phyloP scores from a whole-genome alignment of 768 basidiomycete genomes.

The Omphalotus guepiniiformis region DNA sequence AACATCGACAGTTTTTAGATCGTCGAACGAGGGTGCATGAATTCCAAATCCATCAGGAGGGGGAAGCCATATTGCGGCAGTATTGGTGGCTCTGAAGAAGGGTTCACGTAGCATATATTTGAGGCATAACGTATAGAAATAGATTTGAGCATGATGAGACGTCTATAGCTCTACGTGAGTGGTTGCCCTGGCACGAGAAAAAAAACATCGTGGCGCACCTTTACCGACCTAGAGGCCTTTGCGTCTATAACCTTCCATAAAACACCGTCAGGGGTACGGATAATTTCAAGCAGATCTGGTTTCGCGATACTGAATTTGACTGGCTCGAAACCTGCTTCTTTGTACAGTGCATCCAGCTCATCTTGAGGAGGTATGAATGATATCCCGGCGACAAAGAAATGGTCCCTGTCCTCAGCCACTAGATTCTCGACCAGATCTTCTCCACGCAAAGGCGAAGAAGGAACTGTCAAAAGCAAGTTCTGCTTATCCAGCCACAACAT shows the following conservation, averaged over 20 bases:
- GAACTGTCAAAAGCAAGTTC: conserved; percentile 37
- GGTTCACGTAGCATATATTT: conserved; percentile 30
- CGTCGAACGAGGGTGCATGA: conserved; percentile 28
- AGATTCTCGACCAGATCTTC: conserved; percentile 36
- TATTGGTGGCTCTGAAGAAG: conserved; percentile 28
- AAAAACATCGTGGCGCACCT: conserved; percentile 27
- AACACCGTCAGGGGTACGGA: conserved; percentile 25
- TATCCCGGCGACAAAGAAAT: conserved; percentile 43
- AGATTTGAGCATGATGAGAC: conserved; percentile 49
- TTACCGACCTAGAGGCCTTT: conserved; percentile 43
- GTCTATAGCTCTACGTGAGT: conserved; percentile 29
- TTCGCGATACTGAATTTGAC: conserved; percentile 43
- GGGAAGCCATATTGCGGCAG: conserved; percentile 45
- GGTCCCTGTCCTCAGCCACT: conserved; percentile 35
- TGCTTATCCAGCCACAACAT: conserved; percentile 37
- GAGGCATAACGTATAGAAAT: conserved; percentile 46
- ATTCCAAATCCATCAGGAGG: conserved; percentile 31
- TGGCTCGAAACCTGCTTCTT: conserved; percentile 24
- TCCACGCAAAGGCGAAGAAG: conserved; percentile 30
- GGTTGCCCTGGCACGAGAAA: too few species aligned
- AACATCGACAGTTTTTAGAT: conserved; percentile 36
- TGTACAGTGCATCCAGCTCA: conserved; percentile 29
- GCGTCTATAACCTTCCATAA: conserved; percentile 48
- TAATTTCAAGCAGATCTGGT: conserved; percentile 46
- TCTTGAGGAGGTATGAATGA: conserved; percentile 39